Conservation (phyloP, 1,284 basidiomycete genomes). For the Puccinia hordei region DNA sequence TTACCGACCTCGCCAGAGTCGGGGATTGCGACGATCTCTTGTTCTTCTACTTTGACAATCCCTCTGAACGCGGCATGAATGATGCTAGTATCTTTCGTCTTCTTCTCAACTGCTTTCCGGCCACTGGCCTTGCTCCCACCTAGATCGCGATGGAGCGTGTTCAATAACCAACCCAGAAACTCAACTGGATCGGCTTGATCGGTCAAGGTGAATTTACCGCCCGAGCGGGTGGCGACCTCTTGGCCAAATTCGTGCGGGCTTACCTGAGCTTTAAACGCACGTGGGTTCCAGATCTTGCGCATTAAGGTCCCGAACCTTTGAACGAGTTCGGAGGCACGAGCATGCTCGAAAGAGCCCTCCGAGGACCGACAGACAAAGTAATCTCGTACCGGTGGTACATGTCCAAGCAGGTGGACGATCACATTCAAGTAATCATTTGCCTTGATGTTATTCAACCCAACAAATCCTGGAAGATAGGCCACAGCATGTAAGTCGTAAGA, state of each 20-base stretch:
- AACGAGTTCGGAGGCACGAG: slow-evolving; percentile 70
- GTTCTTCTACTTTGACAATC: slow-evolving; percentile 85
- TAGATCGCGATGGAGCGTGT: slow-evolving; percentile 85
- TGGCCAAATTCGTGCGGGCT: slow-evolving; percentile 97
- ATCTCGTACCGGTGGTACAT: slow-evolving; percentile 85
- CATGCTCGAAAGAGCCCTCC: slow-evolving; percentile 42
- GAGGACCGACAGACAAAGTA: slow-evolving; percentile 64
- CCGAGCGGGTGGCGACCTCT: slow-evolving; percentile 84
- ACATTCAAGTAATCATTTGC: slow-evolving; percentile 97
- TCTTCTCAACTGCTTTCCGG: neutral
- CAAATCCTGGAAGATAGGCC: slow-evolving; percentile 86
- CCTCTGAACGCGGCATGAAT: slow-evolving; percentile 94
- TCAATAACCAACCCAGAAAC: slow-evolving; percentile 93
- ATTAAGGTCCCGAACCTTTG: slow-evolving; percentile 71
- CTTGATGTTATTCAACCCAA: slow-evolving; percentile 97
- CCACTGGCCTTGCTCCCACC: slow-evolving; percentile 65
- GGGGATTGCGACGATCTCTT: slow-evolving; percentile 77
- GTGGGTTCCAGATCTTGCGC: slow-evolving; percentile 93
- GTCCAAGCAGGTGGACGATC: slow-evolving; percentile 87
- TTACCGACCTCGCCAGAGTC: slow-evolving; percentile 69
- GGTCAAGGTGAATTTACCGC: slow-evolving; percentile 85
- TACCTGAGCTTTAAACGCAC: slow-evolving; percentile 94
- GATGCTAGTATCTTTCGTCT: slow-evolving; percentile 65
- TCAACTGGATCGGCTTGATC: slow-evolving; percentile 94
- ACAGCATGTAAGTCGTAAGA: slow-evolving; percentile 80